Evolutionary conservation across 2,329 filamentous ascomycete species (phyloP).

Genomic region (Hymenoscyphus infarciens): DNA sequence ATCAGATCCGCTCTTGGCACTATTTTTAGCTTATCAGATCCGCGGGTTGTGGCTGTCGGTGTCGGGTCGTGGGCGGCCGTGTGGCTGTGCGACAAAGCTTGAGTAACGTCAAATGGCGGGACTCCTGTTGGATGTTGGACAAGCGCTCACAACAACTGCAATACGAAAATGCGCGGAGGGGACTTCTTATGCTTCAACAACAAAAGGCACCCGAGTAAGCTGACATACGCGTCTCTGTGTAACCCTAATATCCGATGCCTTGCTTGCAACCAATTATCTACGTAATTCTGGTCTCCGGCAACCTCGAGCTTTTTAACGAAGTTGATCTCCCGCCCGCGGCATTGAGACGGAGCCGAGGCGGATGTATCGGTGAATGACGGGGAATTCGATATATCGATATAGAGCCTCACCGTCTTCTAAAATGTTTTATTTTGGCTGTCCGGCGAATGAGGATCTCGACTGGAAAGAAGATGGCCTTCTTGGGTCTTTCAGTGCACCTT

Average conservation of each 20-base stretch:
- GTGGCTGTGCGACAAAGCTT: not conserved
- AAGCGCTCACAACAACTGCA: not conserved
- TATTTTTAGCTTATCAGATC: conserved; percentile 9
- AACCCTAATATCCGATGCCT: not conserved
- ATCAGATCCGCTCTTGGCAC: conserved; percentile 15
- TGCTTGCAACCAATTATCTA: not conserved
- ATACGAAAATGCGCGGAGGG: not conserved
- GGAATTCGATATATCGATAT: not conserved
- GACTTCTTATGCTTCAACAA: not conserved
- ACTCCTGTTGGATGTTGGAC: not conserved
- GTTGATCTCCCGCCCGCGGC: not conserved
- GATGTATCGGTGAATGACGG: not conserved
- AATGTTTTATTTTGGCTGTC: not conserved
- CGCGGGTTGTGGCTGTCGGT: not conserved
- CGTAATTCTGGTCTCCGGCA: not conserved
- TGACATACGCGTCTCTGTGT: conserved; percentile 1
- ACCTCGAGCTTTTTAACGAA: too few relatives aligned
- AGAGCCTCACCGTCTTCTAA: not conserved
- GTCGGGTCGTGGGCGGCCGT: not conserved
- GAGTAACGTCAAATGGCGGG: not conserved
- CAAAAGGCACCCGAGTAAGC: not conserved
- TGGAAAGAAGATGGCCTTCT: conserved; percentile 54
- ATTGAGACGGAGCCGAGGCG: not conserved
- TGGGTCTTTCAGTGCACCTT: conserved; percentile 41
- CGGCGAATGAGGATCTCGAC: conserved; percentile 38